These are phyloP conservation scores for Candida nemodendra DNA, from an alignment of 805 yeast genomes.

Conservation along the genomic window DNA sequence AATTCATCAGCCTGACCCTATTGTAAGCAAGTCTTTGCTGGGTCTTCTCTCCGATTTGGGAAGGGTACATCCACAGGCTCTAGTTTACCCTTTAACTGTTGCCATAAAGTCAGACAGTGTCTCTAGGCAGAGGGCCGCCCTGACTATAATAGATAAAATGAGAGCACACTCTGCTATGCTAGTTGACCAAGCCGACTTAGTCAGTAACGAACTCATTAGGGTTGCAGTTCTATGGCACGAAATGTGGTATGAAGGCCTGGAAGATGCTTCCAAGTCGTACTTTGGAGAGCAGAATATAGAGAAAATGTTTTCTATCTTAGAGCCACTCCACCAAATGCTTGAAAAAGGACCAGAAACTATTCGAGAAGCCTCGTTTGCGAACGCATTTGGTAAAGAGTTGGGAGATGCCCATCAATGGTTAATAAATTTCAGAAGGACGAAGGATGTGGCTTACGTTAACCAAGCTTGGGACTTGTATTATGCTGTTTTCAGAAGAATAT, in stretches of 20 bases:
- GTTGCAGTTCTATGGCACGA: constrained; percentile 98
- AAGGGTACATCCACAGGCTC: constrained; percentile 94
- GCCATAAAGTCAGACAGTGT: constrained; percentile 93
- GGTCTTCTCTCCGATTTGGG: constrained; percentile 85
- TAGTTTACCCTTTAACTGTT: constrained; percentile 92
- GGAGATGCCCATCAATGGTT: constrained; percentile 95
- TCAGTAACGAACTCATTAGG: constrained; percentile 88
- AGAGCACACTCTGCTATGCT: constrained; percentile 78
- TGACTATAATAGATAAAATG: constrained; percentile 89
- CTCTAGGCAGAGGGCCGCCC: constrained; percentile 87
- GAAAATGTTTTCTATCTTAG: constrained; percentile 88
- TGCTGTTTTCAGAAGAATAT: constrained; percentile 86
- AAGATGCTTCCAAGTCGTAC: constrained; percentile 90
- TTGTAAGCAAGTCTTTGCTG: constrained; percentile 76
- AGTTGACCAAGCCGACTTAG: constrained; percentile 90
- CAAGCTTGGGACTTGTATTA: constrained; percentile 99
- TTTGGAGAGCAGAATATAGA: constrained; percentile 94
- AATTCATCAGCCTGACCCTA: constrained; percentile 90
- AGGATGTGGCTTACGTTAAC: constrained; percentile 82
- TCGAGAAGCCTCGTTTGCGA: constrained; percentile 88
- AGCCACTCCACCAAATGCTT: constrained; percentile 83
- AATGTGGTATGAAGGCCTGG: constrained; percentile 96
- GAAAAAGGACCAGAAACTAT: constrained; percentile 89
- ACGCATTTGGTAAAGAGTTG: constrained; percentile 90
- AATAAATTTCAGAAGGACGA: constrained; percentile 76